These are phyloP conservation scores for Manihot esculenta DNA, from an alignment of 441 rosid species.

Conservation along the genomic window DNA sequence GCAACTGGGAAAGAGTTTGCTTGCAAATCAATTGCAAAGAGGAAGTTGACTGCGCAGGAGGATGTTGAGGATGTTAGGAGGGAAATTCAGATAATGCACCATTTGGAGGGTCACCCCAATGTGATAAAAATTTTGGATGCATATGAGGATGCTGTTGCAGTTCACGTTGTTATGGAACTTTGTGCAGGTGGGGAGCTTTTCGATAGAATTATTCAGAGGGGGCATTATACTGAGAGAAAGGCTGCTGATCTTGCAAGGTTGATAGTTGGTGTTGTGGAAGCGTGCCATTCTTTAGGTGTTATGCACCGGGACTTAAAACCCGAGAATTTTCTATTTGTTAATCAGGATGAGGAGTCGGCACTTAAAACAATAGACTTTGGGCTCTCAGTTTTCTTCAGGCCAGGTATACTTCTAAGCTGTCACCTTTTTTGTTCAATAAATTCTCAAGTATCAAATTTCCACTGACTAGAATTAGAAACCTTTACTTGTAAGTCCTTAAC, in stretches of 20 bases:
- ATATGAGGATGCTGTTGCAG: constrained; percentile 85
- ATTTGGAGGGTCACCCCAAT: constrained; percentile 83
- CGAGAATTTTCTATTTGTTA: constrained; percentile 84
- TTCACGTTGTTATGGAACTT: constrained; percentile 90
- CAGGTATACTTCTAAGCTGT: constrained; percentile 45
- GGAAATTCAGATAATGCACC: constrained; percentile 98
- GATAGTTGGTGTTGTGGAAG: constrained; percentile 83
- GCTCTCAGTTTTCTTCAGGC: constrained; percentile 86
- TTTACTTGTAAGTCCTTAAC: neutral
- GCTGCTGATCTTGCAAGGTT: constrained; percentile 84
- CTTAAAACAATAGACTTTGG: constrained; percentile 94
- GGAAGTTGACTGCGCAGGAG: constrained; percentile 66
- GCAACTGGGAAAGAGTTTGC: constrained; percentile 63
- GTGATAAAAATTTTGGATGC: constrained; percentile 83
- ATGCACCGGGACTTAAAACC: constrained; percentile 98
- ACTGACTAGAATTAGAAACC: neutral
- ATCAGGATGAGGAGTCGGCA: constrained; percentile 64
- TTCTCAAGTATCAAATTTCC: neutral
- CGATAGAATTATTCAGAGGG: constrained; percentile 87
- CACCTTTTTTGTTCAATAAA: neutral
- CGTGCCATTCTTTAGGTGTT: constrained; percentile 94
- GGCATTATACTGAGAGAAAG: constrained; percentile 81
- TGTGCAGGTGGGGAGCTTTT: constrained; percentile 96
- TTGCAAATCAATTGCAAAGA: constrained; percentile 82
- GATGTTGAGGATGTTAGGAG: constrained; percentile 94